Evolutionary conservation across 768 basidiomycete species (phyloP).

Genomic region (Tylopilus cervinicoccineus): DNA sequence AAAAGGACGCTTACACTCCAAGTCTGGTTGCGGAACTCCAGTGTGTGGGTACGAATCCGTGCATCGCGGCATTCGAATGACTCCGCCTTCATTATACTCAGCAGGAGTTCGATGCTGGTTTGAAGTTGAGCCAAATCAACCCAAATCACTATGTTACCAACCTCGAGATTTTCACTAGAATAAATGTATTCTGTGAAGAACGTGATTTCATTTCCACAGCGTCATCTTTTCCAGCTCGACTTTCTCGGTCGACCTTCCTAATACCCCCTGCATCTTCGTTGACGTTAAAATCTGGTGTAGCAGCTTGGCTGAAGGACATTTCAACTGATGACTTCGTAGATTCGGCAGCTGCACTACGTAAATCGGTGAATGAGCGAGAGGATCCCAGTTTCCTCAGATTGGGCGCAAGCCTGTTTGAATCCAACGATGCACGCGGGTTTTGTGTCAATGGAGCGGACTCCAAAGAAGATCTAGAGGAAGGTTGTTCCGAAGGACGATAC

Average conservation of each 20-base stretch:
- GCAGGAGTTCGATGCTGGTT: constrained; percentile 59
- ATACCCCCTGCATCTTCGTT: constrained; percentile 22
- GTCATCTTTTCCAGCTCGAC: constrained; percentile 40
- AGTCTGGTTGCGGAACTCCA: constrained; percentile 80
- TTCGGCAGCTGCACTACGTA: constrained; percentile 46
- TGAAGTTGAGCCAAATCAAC: constrained; percentile 16
- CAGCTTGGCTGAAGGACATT: constrained; percentile 4
- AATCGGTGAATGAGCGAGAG: constrained; percentile 70
- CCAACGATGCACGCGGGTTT: constrained; percentile 31
- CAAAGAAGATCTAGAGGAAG: constrained; percentile 42
- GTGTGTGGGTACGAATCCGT: constrained; percentile 70
- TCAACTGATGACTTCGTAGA: constrained; percentile 19
- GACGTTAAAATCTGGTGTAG: constrained; percentile 15
- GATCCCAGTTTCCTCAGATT: constrained; percentile 49
- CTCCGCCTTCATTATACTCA: constrained; percentile 79
- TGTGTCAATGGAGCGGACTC: constrained; percentile 44
- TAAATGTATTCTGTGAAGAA: constrained; percentile 79
- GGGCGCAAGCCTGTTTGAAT: constrained; percentile 35
- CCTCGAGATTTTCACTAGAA: constrained; percentile 74
- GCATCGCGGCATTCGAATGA: constrained; percentile 83
- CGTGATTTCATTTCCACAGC: constrained; percentile 80
- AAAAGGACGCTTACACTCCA: constrained; percentile 58
- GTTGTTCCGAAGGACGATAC: constrained; percentile 17
- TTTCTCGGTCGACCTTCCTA: constrained; percentile 19
- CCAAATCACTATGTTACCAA: constrained; percentile 21